phyloP scores from a whole-genome alignment of 2,329 filamentous ascomycete species.

The Fusarium citri region DNA sequence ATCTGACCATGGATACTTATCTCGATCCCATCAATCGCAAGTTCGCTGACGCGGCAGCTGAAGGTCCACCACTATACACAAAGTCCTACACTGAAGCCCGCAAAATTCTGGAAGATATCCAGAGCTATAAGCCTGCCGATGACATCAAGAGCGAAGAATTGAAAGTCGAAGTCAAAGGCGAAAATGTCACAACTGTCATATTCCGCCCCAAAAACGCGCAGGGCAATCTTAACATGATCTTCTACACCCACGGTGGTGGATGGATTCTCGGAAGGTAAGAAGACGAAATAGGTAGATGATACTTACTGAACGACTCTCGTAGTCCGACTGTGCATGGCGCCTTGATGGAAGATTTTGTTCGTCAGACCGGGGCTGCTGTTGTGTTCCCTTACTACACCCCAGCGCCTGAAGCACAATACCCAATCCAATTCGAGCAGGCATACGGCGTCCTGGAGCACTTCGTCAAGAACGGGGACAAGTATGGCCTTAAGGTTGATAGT shows the following conservation, averaged over 20 bases:
- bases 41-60: conserved; percentile 13
- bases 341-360: conserved; percentile 27
- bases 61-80: conserved; percentile 22
- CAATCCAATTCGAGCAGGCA: conserved; percentile 23
- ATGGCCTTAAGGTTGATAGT: conserved; percentile 1
- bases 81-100: conserved; percentile 28
- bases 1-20: conserved; percentile 9
- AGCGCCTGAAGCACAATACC: conserved; percentile 28
- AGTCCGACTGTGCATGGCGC: conserved; percentile 16
- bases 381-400: conserved; percentile 30
- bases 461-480: conserved; percentile 6
- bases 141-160: conserved; percentile 11
- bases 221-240: conserved; percentile 27
- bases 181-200: not conserved
- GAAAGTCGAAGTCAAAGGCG: conserved; percentile 6
- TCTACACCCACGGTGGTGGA: conserved; percentile 29
- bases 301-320: not conserved
- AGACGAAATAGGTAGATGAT: accelerated
- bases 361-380: conserved; percentile 27
- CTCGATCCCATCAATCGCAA: conserved; percentile 21
- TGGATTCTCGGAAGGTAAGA: conserved; percentile 31
- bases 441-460: conserved; percentile 23
- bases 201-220: conserved; percentile 7
- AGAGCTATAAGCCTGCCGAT: conserved; percentile 7
- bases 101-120: conserved; percentile 21